Percentiles rank a stretch among this genome's conserved stretches.
Evolutionary conservation across 768 basidiomycete genomes (phyloP).

Genomic region (Leccinellum rugosiceps): DNA sequence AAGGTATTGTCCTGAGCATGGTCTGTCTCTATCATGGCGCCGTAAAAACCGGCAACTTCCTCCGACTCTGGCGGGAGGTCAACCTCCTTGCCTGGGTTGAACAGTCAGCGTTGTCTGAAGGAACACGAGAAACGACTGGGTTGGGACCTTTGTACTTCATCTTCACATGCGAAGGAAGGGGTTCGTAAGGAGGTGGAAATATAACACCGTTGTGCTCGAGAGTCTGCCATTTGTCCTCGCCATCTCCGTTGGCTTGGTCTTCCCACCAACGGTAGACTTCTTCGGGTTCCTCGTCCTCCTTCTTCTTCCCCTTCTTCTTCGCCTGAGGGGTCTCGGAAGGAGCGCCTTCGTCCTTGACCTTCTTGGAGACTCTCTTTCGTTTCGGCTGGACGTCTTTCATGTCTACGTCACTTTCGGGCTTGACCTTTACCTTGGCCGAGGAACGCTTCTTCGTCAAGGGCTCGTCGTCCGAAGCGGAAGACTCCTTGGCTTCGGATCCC

Average conservation of each 20-base stretch:
- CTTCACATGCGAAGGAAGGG: conserved; percentile 77
- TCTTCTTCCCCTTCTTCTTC: conserved; percentile 55
- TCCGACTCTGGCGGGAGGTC: conserved; percentile 83
- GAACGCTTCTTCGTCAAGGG: conserved; percentile 24
- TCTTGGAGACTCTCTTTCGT: conserved; percentile 48
- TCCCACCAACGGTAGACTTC: conserved; percentile 92
- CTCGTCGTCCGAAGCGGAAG: conserved; percentile 38
- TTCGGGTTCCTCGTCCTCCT: conserved; percentile 56
- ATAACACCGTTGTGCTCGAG: conserved; percentile 92
- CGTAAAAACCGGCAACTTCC: conserved; percentile 97
- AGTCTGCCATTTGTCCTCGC: conserved; percentile 88
- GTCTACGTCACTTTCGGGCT: conserved; percentile 51
- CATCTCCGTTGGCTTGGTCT: conserved; percentile 66
- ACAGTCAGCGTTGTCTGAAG: conserved; percentile 15
- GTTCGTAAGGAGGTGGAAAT: conserved; percentile 93
- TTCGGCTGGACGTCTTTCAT: conserved; percentile 40
- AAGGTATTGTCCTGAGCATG: conserved; percentile 87
- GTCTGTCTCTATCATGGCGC: conserved; percentile 85
- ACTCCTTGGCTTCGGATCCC: conserved; percentile 11
- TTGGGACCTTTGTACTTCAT: conserved; percentile 91
- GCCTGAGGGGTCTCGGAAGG: conserved; percentile 44
- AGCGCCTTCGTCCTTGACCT: conserved; percentile 46
- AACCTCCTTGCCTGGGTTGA: conserved; percentile 63
- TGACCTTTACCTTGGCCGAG: conserved; percentile 36
- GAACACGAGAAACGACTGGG: conserved; percentile 9